A percentile compares a stretch with the other conserved stretches of the same genome.
Evolutionary conservation across 768 basidiomycete species (phyloP).

Genomic region (Lactarius vividus): DNA sequence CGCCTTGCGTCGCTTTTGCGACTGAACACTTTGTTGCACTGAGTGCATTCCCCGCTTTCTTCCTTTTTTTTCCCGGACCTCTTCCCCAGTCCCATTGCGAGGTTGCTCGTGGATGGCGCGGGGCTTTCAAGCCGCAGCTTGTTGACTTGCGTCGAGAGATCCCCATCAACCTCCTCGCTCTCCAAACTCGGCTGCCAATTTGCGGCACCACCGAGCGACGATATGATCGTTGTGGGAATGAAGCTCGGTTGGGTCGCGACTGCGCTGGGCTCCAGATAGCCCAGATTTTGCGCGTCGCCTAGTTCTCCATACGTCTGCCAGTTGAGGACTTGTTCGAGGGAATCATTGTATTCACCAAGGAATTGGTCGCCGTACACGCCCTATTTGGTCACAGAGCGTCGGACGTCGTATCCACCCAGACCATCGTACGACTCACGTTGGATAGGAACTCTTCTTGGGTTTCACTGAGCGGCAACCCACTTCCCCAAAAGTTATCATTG

Average conservation of each 20-base stretch:
- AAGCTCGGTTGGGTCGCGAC: neutral
- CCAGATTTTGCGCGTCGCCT: too few species aligned
- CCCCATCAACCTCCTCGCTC: neutral
- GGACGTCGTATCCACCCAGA: neutral
- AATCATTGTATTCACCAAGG: neutral
- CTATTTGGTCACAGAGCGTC: neutral
- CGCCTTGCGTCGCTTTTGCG: constrained; percentile 18
- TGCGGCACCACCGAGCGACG: neutral
- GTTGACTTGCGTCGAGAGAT: neutral
- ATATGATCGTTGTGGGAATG: neutral
- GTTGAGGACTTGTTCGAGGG: neutral
- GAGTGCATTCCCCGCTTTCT: constrained; percentile 9
- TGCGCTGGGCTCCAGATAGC: neutral
- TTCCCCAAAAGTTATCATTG: neutral
- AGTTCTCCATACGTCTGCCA: neutral
- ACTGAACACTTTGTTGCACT: constrained; percentile 8
- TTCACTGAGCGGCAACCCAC: neutral
- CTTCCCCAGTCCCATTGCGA: neutral
- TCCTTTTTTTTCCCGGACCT: constrained; percentile 8
- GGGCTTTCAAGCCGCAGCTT: constrained; percentile 1
- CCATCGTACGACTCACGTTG: neutral
- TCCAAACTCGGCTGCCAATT: neutral
- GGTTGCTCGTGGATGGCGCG: neutral
- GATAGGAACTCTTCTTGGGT: neutral
- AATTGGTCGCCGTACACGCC: neutral